Percentiles rank a stretch among this genome's conserved stretches.
Conservation (phyloP, 768 basidiomycete genomes). For the Galerina marginata region DNA sequence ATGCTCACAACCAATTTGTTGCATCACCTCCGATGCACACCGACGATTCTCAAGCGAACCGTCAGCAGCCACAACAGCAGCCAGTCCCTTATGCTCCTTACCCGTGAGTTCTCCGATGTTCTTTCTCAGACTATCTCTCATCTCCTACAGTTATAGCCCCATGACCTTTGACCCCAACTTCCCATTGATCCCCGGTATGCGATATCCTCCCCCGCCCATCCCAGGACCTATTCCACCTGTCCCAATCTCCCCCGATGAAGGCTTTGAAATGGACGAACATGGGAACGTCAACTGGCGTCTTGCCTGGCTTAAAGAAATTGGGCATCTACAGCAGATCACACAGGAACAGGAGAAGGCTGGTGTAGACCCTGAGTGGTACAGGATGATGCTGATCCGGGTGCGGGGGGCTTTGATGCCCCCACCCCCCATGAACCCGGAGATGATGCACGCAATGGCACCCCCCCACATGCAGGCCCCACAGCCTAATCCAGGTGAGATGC, state of each 20-base stretch:
- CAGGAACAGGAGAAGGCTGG: slow-evolving; percentile 83
- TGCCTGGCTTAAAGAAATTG: slow-evolving; percentile 83
- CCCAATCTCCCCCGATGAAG: slow-evolving; percentile 68
- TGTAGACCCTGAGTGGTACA: slow-evolving; percentile 83
- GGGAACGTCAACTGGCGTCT: slow-evolving; percentile 82
- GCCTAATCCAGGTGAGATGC: slow-evolving; percentile 43
- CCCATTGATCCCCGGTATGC: slow-evolving; percentile 69
- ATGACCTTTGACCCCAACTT: slow-evolving; percentile 78
- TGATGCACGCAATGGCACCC: slow-evolving; percentile 51
- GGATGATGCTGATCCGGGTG: slow-evolving; percentile 85
- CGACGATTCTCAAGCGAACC: slow-evolving; percentile 65
- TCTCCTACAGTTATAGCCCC: slow-evolving; percentile 22
- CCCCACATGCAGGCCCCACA: slow-evolving; percentile 47
- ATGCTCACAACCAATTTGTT: slow-evolving; percentile 61
- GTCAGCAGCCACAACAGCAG: slow-evolving; percentile 45
- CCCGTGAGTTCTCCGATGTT: slow-evolving; percentile 48
- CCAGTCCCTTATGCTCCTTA: slow-evolving; percentile 63
- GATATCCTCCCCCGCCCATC: slow-evolving; percentile 56
- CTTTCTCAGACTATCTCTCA: neutral
- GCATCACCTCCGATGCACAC: slow-evolving; percentile 59
- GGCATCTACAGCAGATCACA: slow-evolving; percentile 75
- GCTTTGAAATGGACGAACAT: slow-evolving; percentile 74
- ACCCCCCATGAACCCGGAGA: slow-evolving; percentile 55
- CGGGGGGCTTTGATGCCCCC: slow-evolving; percentile 71
- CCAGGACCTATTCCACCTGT: slow-evolving; percentile 62